These are phyloP conservation scores for Saksenaea vasiformis DNA, from an alignment of 371 early-diverging fungal species.

Conservation along the genomic window DNA sequence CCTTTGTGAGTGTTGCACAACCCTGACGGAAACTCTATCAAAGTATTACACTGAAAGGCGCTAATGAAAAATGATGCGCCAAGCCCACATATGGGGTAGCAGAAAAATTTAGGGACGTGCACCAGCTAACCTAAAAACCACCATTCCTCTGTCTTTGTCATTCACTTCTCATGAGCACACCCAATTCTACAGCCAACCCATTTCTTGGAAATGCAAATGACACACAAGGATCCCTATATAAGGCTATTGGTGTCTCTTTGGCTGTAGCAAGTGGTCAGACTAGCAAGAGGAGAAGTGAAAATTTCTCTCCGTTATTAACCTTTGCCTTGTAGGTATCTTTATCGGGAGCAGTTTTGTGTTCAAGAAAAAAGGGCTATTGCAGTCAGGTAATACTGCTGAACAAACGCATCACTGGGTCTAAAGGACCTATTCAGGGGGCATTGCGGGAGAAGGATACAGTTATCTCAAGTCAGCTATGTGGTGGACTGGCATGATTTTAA, in stretches of 20 bases:
- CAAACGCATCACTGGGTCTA: not conserved
- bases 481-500: slow-evolving; percentile 92
- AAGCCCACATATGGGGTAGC: not conserved
- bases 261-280: slow-evolving; percentile 69
- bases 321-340: slow-evolving; percentile 62
- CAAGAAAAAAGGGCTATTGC: slow-evolving; percentile 90
- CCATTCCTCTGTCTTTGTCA: slow-evolving; percentile 3
- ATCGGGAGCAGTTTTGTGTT: slow-evolving; percentile 91
- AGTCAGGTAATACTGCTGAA: slow-evolving; percentile 49
- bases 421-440: slow-evolving; percentile 22
- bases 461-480: slow-evolving; percentile 87
- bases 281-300: slow-evolving; percentile 9
- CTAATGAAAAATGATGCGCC: too few species aligned
- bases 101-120: not conserved
- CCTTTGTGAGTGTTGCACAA: too few species aligned
- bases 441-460: slow-evolving; percentile 81
- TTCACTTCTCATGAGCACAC: slow-evolving; percentile 11
- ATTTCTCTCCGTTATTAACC: slow-evolving; percentile 3
- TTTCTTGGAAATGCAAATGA: slow-evolving; percentile 23
- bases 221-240: slow-evolving; percentile 52
- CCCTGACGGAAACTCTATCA: too few species aligned
- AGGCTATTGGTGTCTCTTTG: slow-evolving; percentile 82
- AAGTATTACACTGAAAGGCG: too few species aligned
- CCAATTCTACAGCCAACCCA: slow-evolving; percentile 18
- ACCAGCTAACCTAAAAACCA: not conserved